phyloP scores from a whole-genome alignment of 31 red algal genomes.

The Endocladia muricata region DNA sequence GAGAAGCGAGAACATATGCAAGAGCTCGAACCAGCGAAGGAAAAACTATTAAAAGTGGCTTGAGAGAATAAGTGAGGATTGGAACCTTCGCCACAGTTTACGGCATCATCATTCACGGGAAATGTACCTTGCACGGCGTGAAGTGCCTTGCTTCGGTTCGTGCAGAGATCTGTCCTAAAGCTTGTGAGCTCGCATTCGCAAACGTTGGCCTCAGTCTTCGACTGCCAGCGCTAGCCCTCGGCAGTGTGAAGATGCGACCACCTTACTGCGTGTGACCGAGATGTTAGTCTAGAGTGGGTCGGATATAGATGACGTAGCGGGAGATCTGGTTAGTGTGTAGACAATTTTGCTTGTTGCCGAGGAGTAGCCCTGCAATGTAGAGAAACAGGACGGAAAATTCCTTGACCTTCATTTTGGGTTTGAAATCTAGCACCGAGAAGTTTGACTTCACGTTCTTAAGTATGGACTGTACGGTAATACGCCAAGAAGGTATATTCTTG shows the following conservation, averaged over 20 bases:
- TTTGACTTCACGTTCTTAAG: neutral
- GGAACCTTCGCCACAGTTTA: neutral
- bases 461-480: constrained; percentile 3
- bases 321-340: neutral
- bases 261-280: neutral
- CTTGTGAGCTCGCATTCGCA: neutral
- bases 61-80: neutral
- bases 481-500: neutral
- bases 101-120: neutral
- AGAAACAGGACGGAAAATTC: neutral
- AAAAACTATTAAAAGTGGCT: neutral
- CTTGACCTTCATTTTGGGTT: neutral
- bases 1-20: neutral
- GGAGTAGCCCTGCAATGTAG: neutral
- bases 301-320: neutral
- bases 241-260: neutral
- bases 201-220: too few species aligned
- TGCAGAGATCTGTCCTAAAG: neutral
- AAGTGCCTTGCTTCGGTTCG: neutral
- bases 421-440: neutral
- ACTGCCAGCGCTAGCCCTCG: neutral
- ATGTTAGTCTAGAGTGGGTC: neutral
- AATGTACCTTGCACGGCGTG: neutral
- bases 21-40: neutral
- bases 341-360: neutral